Evolutionary conservation across 2,329 filamentous ascomycete species (phyloP), one percentile per base, ranked within the genome.

Genomic region (Apiospora arundinis): DNA sequence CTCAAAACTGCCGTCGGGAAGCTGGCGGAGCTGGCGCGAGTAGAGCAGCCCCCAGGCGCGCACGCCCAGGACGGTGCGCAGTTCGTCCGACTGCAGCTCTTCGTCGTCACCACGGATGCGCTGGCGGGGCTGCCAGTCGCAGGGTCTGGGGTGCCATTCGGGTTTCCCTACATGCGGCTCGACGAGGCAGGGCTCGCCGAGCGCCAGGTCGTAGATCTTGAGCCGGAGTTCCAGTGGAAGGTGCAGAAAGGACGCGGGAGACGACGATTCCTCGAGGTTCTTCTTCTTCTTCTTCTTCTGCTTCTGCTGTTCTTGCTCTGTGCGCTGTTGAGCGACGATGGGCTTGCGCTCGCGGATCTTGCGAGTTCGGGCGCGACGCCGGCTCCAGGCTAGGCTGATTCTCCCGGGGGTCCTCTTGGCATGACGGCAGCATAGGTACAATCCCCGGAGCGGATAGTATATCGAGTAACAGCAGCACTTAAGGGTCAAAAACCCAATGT

Each of bases 141-240:
- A 45, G 23, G 66, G 66, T 2, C 40, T 21, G 14, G 66, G 45
- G 66, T 48, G 42, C 42, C 66, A 48, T 40, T 45, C 25, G 23
- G 66, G 28, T 16, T 11, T 32, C 9, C 45, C 45, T 2, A 67
- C 18, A 23, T 67, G 42, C 42, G 66, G 66, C 40, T 67, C 42
- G 21, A 67, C 66, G 28, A 67, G 42, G 42, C 42, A 45, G 8
- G 66, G 40, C 16, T 37, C 66, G 66, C 66, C 66, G 45, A 67
- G 66, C 4, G 40, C 66, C 18, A 67, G 66, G 23, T 67, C 66
- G 66, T 67, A 67, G 42, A 67, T 67, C 2, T 25, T 8, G 25
- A 48, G 45, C 7, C 66, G 66, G 45, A 67, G 42, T 40, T 67
- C 66, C 66, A 67, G 66, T 28, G 66, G 66, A n/a, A 67, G 28